Conservation (phyloP, 2,329 filamentous ascomycete species). For the Colletotrichum sp. region DNA sequence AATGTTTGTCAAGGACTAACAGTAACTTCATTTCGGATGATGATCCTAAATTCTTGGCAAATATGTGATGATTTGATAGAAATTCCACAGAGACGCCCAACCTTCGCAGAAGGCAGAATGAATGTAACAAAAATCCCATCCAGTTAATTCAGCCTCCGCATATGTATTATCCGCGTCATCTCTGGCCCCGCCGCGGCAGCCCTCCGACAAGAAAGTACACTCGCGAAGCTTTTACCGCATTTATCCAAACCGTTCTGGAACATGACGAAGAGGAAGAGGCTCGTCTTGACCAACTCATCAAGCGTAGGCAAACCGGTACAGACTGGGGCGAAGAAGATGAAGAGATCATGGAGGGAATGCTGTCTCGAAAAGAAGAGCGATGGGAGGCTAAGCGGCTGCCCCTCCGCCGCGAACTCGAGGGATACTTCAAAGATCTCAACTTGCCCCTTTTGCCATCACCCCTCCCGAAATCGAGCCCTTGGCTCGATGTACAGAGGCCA, state of each 20-base stretch:
- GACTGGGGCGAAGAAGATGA: not conserved
- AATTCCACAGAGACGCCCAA: not conserved
- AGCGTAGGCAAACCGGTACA: not conserved
- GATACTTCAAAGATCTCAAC: not conserved
- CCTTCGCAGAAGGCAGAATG: not conserved
- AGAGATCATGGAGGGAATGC: not conserved
- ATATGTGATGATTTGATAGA: not conserved
- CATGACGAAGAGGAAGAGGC: not conserved
- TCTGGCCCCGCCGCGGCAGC: not conserved
- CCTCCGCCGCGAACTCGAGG: not conserved
- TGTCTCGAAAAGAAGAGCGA: not conserved
- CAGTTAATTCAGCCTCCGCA: too few species aligned
- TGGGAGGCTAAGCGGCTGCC: not conserved
- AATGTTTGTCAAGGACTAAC: not conserved
- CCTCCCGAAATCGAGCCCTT: not conserved
- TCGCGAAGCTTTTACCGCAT: not conserved
- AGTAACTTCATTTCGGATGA: not conserved
- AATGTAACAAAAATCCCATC: too few species aligned
- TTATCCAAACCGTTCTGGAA: not conserved
- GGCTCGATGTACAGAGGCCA: not conserved
- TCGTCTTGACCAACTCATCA: not conserved
- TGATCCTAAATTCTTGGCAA: not conserved
- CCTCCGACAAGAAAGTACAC: not conserved
- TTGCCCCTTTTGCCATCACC: not conserved
- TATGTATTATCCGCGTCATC: not conserved